These are phyloP conservation scores for Cutaneotrichosporon curvatum DNA, from an alignment of 1,284 basidiomycete species.

Conservation along the genomic window DNA sequence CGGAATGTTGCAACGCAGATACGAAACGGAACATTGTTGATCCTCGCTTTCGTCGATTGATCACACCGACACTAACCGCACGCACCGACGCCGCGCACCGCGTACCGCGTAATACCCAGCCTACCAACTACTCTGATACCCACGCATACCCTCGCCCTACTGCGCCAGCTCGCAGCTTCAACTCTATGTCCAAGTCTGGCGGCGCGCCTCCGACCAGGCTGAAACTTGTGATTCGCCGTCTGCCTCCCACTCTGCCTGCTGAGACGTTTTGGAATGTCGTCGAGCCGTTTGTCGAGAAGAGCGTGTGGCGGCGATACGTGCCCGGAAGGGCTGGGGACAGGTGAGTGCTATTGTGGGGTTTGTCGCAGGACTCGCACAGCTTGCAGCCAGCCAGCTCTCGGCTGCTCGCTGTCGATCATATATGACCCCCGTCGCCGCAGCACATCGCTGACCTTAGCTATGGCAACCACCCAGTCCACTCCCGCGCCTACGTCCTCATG, in stretches of 20 bases:
- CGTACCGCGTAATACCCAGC: no score
- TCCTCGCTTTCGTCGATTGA: neutral
- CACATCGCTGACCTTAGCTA: constrained; percentile 46
- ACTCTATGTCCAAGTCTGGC: neutral
- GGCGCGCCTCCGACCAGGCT: constrained; percentile 50
- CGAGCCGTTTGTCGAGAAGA: constrained; percentile 70
- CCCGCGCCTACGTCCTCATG: constrained; percentile 90
- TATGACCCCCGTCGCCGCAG: no score
- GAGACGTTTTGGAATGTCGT: constrained; percentile 90
- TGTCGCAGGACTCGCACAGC: no score
- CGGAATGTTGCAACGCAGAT: neutral
- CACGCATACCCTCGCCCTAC: no score
- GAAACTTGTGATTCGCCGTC: constrained; percentile 79
- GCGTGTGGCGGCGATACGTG: constrained; percentile 60
- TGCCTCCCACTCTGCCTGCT: constrained; percentile 88
- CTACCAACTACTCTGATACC: no score
- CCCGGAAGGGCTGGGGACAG: constrained; percentile 65
- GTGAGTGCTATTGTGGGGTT: constrained; percentile 47
- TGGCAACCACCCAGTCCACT: constrained; percentile 70
- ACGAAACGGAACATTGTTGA: neutral
- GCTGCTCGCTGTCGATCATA: no score
- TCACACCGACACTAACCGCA: neutral
- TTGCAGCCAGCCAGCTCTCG: no score
- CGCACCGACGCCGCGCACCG: no score
- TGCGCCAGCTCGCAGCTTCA: no score